Conservation (phyloP, 345 rosid species). For the Clausena lansium region DNA sequence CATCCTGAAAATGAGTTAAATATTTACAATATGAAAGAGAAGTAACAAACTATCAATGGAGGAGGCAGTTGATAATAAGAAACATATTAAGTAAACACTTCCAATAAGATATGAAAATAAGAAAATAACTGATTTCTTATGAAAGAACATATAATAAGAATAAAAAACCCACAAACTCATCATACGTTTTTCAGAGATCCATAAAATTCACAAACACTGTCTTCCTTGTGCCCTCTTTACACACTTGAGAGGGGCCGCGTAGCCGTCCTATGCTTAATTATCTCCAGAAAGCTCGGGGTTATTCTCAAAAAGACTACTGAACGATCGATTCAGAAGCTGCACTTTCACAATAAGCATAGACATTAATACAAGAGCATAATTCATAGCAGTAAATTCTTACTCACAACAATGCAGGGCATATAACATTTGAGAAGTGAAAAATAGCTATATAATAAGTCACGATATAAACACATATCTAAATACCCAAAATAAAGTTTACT, state of each 20-base stretch:
- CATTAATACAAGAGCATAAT: not conserved
- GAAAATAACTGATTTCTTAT: not conserved
- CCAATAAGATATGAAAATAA: not conserved
- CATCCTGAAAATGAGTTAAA: slow-evolving; percentile 29
- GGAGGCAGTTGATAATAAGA: not conserved
- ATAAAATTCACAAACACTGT: slow-evolving; percentile 91
- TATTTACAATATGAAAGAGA: not conserved
- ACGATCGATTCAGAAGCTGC: slow-evolving; percentile 92
- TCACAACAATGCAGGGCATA: not conserved
- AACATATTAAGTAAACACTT: not conserved
- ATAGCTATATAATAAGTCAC: not conserved
- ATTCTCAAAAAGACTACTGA: slow-evolving; percentile 85
- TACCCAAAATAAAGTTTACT: not conserved
- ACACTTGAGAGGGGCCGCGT: slow-evolving; percentile 98
- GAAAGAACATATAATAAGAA: not conserved
- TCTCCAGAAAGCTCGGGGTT: slow-evolving; percentile 97
- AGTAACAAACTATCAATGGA: not conserved
- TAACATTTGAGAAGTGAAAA: not conserved
- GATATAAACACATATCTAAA: not conserved
- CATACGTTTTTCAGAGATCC: slow-evolving; percentile 95
- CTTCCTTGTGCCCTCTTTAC: slow-evolving; percentile 98
- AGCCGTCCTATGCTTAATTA: slow-evolving; percentile 92
- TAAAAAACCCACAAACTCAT: not conserved
- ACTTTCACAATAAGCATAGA: not conserved
- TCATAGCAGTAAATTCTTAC: not conserved